Percentiles rank a stretch among this genome's conserved stretches.
Conservation (phyloP, 177 flowering plant genomes). For the Tripterygium wilfordii region DNA sequence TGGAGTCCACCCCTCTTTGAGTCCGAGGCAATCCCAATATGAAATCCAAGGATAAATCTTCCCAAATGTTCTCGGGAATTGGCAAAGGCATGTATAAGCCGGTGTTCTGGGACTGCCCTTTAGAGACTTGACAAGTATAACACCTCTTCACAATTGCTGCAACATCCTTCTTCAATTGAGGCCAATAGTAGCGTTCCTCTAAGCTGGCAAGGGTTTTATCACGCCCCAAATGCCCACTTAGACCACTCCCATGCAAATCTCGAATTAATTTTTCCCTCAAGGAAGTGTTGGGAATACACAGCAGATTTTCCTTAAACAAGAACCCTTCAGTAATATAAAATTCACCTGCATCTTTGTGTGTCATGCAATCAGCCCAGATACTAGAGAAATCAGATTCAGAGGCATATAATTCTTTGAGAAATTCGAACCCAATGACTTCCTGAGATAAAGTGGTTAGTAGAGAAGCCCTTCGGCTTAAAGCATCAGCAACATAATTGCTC, state of each 20-base stretch:
- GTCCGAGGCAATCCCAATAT: constrained; percentile 10
- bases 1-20: constrained; percentile 7
- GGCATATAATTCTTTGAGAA: constrained; percentile 4
- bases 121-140: constrained; percentile 5
- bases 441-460: not conserved
- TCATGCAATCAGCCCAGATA: not conserved
- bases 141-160: not conserved
- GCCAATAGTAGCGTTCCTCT: constrained; percentile 8
- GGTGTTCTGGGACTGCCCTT: constrained; percentile 9
- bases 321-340: constrained; percentile 11
- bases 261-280: constrained; percentile 5
- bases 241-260: constrained; percentile 12
- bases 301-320: constrained; percentile 9
- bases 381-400: constrained; percentile 7
- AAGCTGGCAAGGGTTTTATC: constrained; percentile 7
- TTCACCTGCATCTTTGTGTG: not conserved
- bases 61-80: constrained; percentile 11
- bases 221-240: constrained; percentile 9
- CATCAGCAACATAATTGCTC: not conserved
- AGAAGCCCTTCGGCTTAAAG: constrained; percentile 6
- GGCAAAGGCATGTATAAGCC: constrained; percentile 15
- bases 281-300: constrained; percentile 8
- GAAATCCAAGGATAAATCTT: constrained; percentile 17
- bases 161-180: constrained; percentile 6
- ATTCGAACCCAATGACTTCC: constrained; percentile 11